Evolutionary conservation across 2,329 filamentous ascomycete genomes (phyloP).

Genomic region (Pseudogymnoascus sp.): DNA sequence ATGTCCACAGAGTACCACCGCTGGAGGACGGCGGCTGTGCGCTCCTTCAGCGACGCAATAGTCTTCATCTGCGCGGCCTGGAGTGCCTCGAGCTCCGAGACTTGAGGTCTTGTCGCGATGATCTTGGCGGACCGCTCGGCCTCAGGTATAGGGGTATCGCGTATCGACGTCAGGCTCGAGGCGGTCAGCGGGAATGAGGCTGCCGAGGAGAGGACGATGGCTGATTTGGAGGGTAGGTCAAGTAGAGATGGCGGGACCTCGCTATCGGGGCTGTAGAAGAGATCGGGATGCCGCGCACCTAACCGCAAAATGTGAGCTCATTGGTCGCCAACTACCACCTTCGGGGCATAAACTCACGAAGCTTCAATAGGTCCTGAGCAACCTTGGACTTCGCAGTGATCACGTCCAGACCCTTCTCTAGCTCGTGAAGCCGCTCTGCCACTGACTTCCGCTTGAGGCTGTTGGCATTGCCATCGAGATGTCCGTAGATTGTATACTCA

Average conservation of each 20-base stretch:
- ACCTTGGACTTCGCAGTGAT: conserved; percentile 23
- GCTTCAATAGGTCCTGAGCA: conserved; percentile 27
- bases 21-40: conserved; percentile 26
- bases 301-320: conserved; percentile 13
- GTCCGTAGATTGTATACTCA: conserved; percentile 23
- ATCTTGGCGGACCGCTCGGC: conserved; percentile 26
- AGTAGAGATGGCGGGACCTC: conserved; percentile 24
- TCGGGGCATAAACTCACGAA: conserved; percentile 21
- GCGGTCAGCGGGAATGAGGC: conserved; percentile 28
- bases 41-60: conserved; percentile 24
- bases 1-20: conserved; percentile 27
- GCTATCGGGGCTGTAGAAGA: conserved; percentile 26
- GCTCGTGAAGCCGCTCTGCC: conserved; percentile 4
- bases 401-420: conserved; percentile 10
- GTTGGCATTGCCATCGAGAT: not conserved
- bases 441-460: not conserved
- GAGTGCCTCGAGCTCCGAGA: conserved; percentile 26
- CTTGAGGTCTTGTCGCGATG: conserved; percentile 27
- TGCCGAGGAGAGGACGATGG: conserved; percentile 28
- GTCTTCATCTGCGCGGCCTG: conserved; percentile 26
- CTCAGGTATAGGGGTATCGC: conserved; percentile 27
- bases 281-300: conserved; percentile 29
- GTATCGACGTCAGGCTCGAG: conserved; percentile 28
- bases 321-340: not conserved
- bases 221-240: conserved; percentile 22